phyloP scores from a whole-genome alignment of 1,139 yeast genomes.

The Debaryomycetaceae sp. region DNA sequence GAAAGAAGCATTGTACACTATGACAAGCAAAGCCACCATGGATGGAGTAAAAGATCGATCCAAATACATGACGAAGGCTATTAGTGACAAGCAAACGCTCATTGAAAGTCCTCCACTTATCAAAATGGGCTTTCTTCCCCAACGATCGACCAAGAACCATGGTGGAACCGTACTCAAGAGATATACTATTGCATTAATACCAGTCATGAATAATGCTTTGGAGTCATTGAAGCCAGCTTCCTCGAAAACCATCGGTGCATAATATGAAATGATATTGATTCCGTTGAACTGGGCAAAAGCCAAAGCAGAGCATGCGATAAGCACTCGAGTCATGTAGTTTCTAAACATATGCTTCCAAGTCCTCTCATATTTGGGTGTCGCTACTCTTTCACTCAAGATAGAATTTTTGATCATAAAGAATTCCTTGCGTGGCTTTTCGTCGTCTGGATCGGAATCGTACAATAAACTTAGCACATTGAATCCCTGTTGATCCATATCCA shows the following conservation, averaged over 20 bases:
- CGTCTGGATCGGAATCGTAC: slow-evolving; percentile 54
- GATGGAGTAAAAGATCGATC: slow-evolving; percentile 39
- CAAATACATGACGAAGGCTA: slow-evolving; percentile 38
- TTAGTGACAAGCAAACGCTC: slow-evolving; percentile 41
- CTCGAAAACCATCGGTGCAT: slow-evolving; percentile 54
- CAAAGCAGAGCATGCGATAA: slow-evolving; percentile 49
- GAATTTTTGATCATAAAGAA: slow-evolving; percentile 77
- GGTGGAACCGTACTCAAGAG: slow-evolving; percentile 48
- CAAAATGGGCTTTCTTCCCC: slow-evolving; percentile 54
- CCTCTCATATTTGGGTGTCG: slow-evolving; percentile 40
- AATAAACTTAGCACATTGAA: slow-evolving; percentile 78
- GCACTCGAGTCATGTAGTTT: slow-evolving; percentile 35
- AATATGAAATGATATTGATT: slow-evolving; percentile 51
- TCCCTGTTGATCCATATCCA: slow-evolving; percentile 49
- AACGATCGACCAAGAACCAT: slow-evolving; percentile 52
- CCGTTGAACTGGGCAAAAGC: slow-evolving; percentile 58
- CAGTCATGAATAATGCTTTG: slow-evolving; percentile 51
- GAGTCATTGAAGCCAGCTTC: slow-evolving; percentile 52
- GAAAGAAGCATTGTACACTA: slow-evolving; percentile 50
- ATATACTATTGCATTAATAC: slow-evolving; percentile 48
- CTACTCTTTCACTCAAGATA: slow-evolving; percentile 50
- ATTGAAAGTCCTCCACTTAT: slow-evolving; percentile 47
- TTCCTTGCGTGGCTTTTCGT: slow-evolving; percentile 47
- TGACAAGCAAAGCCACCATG: slow-evolving; percentile 46
- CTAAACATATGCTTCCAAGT: slow-evolving; percentile 45